phyloP scores from a whole-genome alignment of 108 stramenopile genomes.

The Pseudonitzschia multiseries region DNA sequence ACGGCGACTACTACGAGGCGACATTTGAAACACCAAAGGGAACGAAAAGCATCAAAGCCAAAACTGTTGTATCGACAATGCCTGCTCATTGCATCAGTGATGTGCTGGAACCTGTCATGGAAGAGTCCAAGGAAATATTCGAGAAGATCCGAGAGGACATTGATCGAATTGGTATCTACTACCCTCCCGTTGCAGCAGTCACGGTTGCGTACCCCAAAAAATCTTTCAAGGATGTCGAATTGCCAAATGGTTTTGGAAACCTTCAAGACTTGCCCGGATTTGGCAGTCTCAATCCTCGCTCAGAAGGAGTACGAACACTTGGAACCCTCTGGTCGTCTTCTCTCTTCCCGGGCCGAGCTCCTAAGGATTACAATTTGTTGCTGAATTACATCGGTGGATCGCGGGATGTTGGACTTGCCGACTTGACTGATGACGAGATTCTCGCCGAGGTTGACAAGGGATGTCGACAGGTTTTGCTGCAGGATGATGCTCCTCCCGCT shows the following conservation, averaged over 20 bases:
- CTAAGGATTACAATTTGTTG: constrained; percentile 84
- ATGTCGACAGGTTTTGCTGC: constrained; percentile 79
- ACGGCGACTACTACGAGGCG: constrained; percentile 52
- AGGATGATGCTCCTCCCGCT: constrained; percentile 74
- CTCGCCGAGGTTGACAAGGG: constrained; percentile 87
- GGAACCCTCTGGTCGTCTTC: constrained; percentile 93
- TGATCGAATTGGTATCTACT: constrained; percentile 74
- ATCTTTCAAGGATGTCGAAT: constrained; percentile 84
- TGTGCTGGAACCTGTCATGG: constrained; percentile 66
- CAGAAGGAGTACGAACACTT: constrained; percentile 83
- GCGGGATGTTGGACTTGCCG: constrained; percentile 83
- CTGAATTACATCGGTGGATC: constrained; percentile 96
- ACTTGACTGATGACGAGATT: constrained; percentile 85
- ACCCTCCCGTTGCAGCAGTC: constrained; percentile 92
- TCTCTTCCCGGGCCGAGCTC: constrained; percentile 93
- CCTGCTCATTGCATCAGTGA: constrained; percentile 78
- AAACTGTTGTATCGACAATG: constrained; percentile 75
- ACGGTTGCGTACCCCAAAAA: constrained; percentile 92
- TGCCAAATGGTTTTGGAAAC: constrained; percentile 76
- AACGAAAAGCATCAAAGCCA: constrained; percentile 46
- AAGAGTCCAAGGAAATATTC: constrained; percentile 73
- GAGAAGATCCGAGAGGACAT: constrained; percentile 58
- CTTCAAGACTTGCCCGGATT: constrained; percentile 85
- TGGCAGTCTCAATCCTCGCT: constrained; percentile 88
- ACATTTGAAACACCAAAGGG: constrained; percentile 80